Conservation (phyloP, 192 early-diverging fungal species). For the Coemansia sp. region DNA sequence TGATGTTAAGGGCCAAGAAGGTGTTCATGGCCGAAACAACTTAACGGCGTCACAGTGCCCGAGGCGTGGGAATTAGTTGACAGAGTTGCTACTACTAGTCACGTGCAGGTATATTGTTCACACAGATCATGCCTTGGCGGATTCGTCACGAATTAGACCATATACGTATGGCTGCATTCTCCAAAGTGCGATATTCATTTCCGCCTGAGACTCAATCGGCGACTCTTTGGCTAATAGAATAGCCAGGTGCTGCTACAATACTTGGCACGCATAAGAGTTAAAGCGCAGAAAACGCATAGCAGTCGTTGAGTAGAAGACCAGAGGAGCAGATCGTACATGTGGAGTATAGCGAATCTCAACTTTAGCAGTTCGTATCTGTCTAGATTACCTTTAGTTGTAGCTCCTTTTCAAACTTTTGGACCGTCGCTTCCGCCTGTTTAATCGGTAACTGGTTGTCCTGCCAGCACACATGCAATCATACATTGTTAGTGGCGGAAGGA, state of each 20-base stretch:
- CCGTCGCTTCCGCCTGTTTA: not conserved
- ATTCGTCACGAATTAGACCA: not conserved
- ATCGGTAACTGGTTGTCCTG: not conserved
- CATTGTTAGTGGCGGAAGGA: not conserved
- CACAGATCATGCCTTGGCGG: not conserved
- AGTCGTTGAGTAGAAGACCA: not conserved
- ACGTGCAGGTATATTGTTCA: not conserved
- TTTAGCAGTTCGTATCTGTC: not conserved
- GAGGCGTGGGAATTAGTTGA: constrained; percentile 24
- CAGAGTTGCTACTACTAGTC: constrained; percentile 3
- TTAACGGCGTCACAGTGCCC: not conserved
- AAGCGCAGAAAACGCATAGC: not conserved
- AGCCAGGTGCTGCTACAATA: constrained; percentile 42
- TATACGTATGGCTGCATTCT: constrained; percentile 41
- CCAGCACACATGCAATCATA: not conserved
- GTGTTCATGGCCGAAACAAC: not conserved
- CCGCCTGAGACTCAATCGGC: constrained; percentile 29
- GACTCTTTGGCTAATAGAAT: constrained; percentile 19
- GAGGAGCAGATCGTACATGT: not conserved
- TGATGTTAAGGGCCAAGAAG: not conserved
- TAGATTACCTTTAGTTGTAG: constrained; percentile 48
- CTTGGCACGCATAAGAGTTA: not conserved
- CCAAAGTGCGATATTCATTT: constrained; percentile 47
- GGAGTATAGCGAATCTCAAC: not conserved
- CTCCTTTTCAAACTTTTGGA: constrained; percentile 41